Conservation (phyloP, 1,284 basidiomycete species). For the Ustilago shanxiensis region DNA sequence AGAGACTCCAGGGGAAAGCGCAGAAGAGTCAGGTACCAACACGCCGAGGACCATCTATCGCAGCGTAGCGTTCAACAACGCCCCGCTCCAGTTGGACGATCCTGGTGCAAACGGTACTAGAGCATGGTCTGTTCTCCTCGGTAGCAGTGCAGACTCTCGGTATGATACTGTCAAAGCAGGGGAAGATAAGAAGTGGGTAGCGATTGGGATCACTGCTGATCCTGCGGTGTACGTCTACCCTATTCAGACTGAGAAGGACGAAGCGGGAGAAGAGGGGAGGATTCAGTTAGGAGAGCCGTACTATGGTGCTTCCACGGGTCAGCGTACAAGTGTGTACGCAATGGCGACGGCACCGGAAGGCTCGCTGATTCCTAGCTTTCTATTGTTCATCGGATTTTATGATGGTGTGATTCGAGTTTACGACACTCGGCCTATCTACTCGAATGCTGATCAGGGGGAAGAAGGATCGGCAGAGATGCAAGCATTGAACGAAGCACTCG, state of each 20-base stretch:
- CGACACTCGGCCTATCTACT: conserved; percentile 29
- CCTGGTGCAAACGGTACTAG: conserved; percentile 14
- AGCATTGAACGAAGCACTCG: not conserved
- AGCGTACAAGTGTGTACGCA: conserved; percentile 34
- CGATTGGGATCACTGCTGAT: conserved; percentile 32
- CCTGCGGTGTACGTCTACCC: conserved; percentile 39
- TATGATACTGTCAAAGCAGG: no score
- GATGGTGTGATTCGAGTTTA: conserved; percentile 51
- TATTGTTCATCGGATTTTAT: conserved; percentile 54
- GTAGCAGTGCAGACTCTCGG: not conserved
- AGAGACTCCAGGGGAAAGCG: not conserved
- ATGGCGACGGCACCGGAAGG: conserved; percentile 16
- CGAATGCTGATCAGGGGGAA: not conserved
- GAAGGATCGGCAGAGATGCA: not conserved
- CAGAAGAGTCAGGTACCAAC: conserved; percentile 8
- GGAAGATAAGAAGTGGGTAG: conserved; percentile 13
- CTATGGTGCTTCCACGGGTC: conserved; percentile 16
- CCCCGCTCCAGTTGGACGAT: conserved; percentile 1
- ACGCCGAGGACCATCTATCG: conserved; percentile 28
- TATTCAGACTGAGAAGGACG: not conserved
- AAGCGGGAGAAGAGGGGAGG: not conserved
- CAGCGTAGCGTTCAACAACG: conserved; percentile 44
- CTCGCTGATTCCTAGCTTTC: conserved; percentile 24
- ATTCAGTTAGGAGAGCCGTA: conserved; percentile 15
- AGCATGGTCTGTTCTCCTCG: conserved; percentile 40